Base-by-base conservation (phyloP, 371 early-diverging fungal genomes). In the Basidiobolus meristosporus region DNA sequence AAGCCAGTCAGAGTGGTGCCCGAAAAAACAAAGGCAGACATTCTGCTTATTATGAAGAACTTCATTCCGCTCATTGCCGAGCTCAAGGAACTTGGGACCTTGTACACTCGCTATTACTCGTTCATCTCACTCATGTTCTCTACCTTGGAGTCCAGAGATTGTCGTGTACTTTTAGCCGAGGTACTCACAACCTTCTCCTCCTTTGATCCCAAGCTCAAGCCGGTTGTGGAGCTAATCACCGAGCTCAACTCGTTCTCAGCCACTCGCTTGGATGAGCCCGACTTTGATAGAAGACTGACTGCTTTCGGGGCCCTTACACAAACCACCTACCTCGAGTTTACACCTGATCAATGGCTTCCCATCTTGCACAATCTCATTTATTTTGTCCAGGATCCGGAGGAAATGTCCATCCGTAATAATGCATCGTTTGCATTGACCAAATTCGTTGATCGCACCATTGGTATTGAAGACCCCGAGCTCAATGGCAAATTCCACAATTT, bases 381-480 rank as follows among this genome's bases (percentile, higher is more conserved):
- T 51, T 76, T 60, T 43, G 68, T 88, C 47, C 78, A 79, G 34
- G 82, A 91, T 40, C 52, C 57, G 4, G 82, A 81, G 35, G 96
- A 97, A 55, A 72, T 81, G 64, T 77, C 90, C 0, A 72, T 89
- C 19, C 77, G 95, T 36, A 77, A 82, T 38, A 79, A 73, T 48
- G 75, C 93, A 2, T 60, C 80, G 0, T 74, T 68, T 50, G 80
- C 77, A 7, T 40, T 93, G 36, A 46, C 50, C 0, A 63, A 63
- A 20, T 90, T 77, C 46, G 59, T 76, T 50, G 56, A 73, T 42
- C 46, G 52, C 36, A 56, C 65, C 38, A 43, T 23, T 17, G 20
- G 20, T 5, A 14, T 9, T 2, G 18, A 10, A n/a, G 6, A 19
- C 4, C 36, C 40, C 31, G 35, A 30, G 9, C 7, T n/a, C 10